Conservation (phyloP, 2,329 filamentous ascomycete genomes). For the Fusarium nelsonii region DNA sequence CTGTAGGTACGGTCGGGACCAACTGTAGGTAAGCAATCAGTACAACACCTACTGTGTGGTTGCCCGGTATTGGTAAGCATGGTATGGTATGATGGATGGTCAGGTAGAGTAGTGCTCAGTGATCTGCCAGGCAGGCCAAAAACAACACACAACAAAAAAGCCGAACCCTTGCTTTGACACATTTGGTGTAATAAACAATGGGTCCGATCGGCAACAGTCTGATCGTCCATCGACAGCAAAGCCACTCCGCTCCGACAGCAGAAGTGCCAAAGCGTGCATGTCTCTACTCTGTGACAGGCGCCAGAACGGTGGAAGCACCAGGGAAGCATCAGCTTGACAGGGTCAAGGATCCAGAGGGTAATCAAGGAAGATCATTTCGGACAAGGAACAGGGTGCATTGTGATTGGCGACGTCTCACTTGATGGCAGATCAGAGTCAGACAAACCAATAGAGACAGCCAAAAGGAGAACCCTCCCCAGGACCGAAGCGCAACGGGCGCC, state of each 20-base stretch:
- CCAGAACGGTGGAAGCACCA: slow-evolving; percentile 41
- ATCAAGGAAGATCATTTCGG: slow-evolving; percentile 33
- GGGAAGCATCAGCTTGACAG: slow-evolving; percentile 41
- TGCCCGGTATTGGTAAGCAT: too few relatives aligned
- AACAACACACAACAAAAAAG: background rate
- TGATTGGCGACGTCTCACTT: slow-evolving; percentile 2
- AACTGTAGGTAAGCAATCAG: background rate
- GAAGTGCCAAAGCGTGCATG: slow-evolving; percentile 10
- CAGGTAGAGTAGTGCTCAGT: background rate
- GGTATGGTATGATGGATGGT: background rate
- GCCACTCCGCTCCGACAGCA: slow-evolving; percentile 13
- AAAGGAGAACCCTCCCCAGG: slow-evolving; percentile 14
- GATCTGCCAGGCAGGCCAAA: background rate
- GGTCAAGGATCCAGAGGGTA: slow-evolving; percentile 10
- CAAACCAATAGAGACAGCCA: slow-evolving; percentile 8
- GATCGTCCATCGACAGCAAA: slow-evolving; percentile 17
- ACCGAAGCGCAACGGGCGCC: slow-evolving; percentile 43
- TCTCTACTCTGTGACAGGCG: slow-evolving; percentile 29
- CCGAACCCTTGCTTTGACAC: background rate
- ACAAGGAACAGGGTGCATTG: slow-evolving; percentile 25
- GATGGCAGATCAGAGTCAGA: slow-evolving; percentile 22
- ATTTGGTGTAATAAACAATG: slow-evolving; percentile 23
- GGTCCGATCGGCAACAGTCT: slow-evolving; percentile 37
- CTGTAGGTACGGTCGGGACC: background rate
- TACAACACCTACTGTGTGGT: too few relatives aligned